A percentile compares a stretch with the other conserved stretches of the same genome.
Evolutionary conservation across 768 basidiomycete species (phyloP).

Genomic region (Leccinum fibrillosum): DNA sequence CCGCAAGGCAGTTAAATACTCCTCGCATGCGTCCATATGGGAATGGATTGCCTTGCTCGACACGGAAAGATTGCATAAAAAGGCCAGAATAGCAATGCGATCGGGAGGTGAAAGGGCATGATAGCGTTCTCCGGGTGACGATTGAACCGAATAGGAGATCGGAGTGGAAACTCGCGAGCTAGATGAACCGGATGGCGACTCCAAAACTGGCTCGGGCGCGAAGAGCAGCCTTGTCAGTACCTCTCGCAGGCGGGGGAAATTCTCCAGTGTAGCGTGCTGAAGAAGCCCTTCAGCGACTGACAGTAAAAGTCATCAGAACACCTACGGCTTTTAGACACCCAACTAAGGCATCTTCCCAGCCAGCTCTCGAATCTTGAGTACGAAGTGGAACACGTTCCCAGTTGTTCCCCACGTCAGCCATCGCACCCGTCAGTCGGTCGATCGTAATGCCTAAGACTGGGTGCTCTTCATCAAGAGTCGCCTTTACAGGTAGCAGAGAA

Average conservation of each 20-base stretch:
- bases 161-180: slow-evolving; percentile 51
- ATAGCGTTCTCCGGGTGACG: slow-evolving; percentile 69
- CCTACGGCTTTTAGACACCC: slow-evolving; percentile 89
- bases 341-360: slow-evolving; percentile 90
- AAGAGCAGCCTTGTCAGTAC: slow-evolving; percentile 74
- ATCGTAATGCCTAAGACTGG: slow-evolving; percentile 54
- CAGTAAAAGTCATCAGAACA: slow-evolving; percentile 19
- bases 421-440: slow-evolving; percentile 60
- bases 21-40: slow-evolving; percentile 89
- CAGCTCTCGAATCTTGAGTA: slow-evolving; percentile 68
- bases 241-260: slow-evolving; percentile 69
- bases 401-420: slow-evolving; percentile 81
- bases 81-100: slow-evolving; percentile 81
- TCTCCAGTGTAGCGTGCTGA: slow-evolving; percentile 71
- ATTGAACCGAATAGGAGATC: slow-evolving; percentile 36
- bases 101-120: slow-evolving; percentile 68
- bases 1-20: slow-evolving; percentile 84
- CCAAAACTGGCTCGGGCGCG: slow-evolving; percentile 48
- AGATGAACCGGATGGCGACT: slow-evolving; percentile 43
- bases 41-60: slow-evolving; percentile 86
- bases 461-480: slow-evolving; percentile 42
- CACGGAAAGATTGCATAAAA: slow-evolving; percentile 86
- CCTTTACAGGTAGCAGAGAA: slow-evolving; percentile 48
- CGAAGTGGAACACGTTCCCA: slow-evolving; percentile 81
- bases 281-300: slow-evolving; percentile 4